Percentiles rank a stretch among this genome's conserved stretches.
Evolutionary conservation across 176 grass and related monocot species (phyloP).

Genomic region (Carex myosuroides): DNA sequence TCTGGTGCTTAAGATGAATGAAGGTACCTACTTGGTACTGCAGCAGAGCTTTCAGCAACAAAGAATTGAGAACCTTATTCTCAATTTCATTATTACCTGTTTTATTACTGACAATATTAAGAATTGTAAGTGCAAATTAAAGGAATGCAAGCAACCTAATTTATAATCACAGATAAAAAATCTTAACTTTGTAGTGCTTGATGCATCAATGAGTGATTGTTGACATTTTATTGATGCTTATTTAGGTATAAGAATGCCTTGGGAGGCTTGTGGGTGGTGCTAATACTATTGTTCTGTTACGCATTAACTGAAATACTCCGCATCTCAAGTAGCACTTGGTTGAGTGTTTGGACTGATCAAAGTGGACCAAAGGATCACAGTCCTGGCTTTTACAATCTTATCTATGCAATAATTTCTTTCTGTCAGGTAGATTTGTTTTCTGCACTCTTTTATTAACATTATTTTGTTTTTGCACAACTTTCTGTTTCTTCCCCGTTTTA

Average conservation of each 20-base stretch:
- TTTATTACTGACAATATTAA: conserved; percentile 14
- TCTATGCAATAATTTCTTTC: conserved; percentile 79
- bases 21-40: background rate
- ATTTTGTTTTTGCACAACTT: background rate
- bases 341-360: conserved; percentile 95
- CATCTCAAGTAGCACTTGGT: conserved; percentile 93
- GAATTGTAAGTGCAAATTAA: background rate
- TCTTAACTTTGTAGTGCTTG: conserved; percentile 11
- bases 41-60: background rate
- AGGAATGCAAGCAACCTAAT: conserved; percentile 13
- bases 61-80: background rate
- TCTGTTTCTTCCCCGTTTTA: background rate
- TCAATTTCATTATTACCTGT: background rate
- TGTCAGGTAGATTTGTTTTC: conserved; percentile 53
- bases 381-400: conserved; percentile 75
- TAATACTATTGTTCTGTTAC: conserved; percentile 68
- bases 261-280: conserved; percentile 86
- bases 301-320: conserved; percentile 76
- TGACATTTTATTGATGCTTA: conserved; percentile 29
- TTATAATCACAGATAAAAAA: background rate
- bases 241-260: conserved; percentile 89
- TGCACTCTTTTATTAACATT: background rate
- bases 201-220: background rate
- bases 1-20: background rate
- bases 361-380: conserved; percentile 61